A percentile compares a stretch with the other conserved stretches of the same genome.
Conservation (phyloP, 140 eudicot species). For the Stevia rebaudiana region DNA sequence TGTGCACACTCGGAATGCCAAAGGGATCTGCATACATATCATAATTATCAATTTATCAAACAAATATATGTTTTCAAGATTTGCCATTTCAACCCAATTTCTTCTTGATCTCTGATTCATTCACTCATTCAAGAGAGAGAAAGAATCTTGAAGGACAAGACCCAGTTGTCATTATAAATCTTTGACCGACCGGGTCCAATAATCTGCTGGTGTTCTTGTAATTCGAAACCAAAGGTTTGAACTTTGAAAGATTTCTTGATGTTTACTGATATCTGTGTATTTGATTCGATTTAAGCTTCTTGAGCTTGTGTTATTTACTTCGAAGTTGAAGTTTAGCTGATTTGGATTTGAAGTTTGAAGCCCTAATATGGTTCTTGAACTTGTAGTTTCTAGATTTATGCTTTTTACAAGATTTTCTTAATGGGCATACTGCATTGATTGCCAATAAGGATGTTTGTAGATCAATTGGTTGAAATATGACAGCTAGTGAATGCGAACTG, state of each 20-base stretch:
- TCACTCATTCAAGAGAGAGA: slow-evolving; percentile 20
- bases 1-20: slow-evolving; percentile 34
- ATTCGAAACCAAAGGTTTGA: slow-evolving; percentile 24
- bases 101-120: slow-evolving; percentile 15
- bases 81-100: slow-evolving; percentile 29
- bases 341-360: slow-evolving; percentile 14
- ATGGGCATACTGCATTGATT: slow-evolving; percentile 12
- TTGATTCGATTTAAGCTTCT: slow-evolving; percentile 5
- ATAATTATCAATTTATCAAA: slow-evolving; percentile 2
- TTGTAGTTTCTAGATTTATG: background rate
- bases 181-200: slow-evolving; percentile 35
- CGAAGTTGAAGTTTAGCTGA: slow-evolving; percentile 15
- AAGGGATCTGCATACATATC: slow-evolving; percentile 20
- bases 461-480: slow-evolving; percentile 17
- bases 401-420: background rate
- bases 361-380: slow-evolving; percentile 13
- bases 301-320: slow-evolving; percentile 2
- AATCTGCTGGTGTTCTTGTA: slow-evolving; percentile 9
- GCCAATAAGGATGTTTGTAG: slow-evolving; percentile 9
- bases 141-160: slow-evolving; percentile 26
- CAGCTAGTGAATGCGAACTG: background rate
- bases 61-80: slow-evolving; percentile 20
- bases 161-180: slow-evolving; percentile 15
- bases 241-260: slow-evolving; percentile 13
- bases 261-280: background rate